phyloP scores from a whole-genome alignment of 768 basidiomycete species.

The Boletus sensibilis region DNA sequence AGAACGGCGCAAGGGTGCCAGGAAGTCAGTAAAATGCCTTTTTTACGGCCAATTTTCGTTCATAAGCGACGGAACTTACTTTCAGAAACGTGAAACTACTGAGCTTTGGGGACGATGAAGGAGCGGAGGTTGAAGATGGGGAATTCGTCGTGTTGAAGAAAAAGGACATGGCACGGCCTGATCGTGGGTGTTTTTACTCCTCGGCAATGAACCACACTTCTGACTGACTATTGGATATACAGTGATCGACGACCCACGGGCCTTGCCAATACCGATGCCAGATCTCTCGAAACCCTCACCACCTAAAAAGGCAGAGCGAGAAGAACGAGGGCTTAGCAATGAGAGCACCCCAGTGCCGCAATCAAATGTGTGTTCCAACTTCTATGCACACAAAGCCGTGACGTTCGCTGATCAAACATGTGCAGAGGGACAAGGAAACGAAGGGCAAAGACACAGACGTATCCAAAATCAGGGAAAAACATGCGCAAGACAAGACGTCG shows the following conservation, averaged over 20 bases:
- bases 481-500: constrained; percentile 67
- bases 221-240: neutral
- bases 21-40: constrained; percentile 61
- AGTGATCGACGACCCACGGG: constrained; percentile 25
- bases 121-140: constrained; percentile 53
- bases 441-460: constrained; percentile 47
- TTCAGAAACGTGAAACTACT: constrained; percentile 82
- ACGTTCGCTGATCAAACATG: neutral
- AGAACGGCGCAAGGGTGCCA: constrained; percentile 70
- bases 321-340: neutral
- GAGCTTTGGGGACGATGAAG: constrained; percentile 82
- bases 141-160: constrained; percentile 61
- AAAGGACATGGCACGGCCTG: constrained; percentile 80
- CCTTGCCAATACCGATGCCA: constrained; percentile 7
- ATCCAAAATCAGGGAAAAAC: constrained; percentile 70
- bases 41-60: neutral
- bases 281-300: constrained; percentile 4
- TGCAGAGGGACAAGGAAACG: constrained; percentile 8
- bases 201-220: neutral
- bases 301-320: neutral
- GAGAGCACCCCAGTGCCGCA: constrained; percentile 1
- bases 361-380: constrained; percentile 18
- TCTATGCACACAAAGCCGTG: neutral
- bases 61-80: neutral
- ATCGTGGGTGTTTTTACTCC: constrained; percentile 53